These are phyloP conservation scores for Trichosporon faecale DNA, from an alignment of 1,284 basidiomycete genomes.

Conservation along the genomic window DNA sequence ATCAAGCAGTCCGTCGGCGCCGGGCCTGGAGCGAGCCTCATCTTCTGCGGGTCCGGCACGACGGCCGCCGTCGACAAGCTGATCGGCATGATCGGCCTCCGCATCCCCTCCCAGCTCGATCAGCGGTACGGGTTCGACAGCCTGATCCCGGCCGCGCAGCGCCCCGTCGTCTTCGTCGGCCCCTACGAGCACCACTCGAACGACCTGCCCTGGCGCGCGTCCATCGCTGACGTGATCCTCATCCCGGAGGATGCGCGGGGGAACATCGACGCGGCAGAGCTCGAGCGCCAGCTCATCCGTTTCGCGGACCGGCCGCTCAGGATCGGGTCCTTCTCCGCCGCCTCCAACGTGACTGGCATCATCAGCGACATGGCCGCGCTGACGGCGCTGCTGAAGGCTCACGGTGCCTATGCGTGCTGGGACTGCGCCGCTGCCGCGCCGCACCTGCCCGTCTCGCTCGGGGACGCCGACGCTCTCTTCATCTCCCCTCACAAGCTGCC, in stretches of 20 bases:
- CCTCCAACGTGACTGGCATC: conserved; percentile 21
- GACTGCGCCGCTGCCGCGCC: conserved; percentile 17
- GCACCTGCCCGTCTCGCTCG: conserved; percentile 9
- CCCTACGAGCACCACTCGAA: conserved; percentile 25
- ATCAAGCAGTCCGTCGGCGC: conserved; percentile 12
- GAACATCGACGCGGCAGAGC: not conserved
- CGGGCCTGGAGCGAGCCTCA: not conserved
- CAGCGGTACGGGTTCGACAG: not conserved
- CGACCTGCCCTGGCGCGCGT: conserved; percentile 19
- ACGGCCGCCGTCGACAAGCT: conserved; percentile 19
- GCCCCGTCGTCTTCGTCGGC: conserved; percentile 20
- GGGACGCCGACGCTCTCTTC: conserved; percentile 20
- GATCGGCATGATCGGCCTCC: conserved; percentile 3
- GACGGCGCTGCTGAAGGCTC: conserved; percentile 9
- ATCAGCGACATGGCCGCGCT: conserved; percentile 14
- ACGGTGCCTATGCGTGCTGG: conserved; percentile 12
- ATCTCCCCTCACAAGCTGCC: conserved; percentile 22
- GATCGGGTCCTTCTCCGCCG: conserved; percentile 22
- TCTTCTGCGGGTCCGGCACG: conserved; percentile 18
- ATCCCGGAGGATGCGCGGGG: conserved; percentile 6
- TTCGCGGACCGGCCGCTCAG: conserved; percentile 1
- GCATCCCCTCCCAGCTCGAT: not conserved
- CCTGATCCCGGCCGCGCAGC: not conserved
- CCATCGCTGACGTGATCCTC: conserved; percentile 13
- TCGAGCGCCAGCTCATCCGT: not conserved